Percentiles rank a stretch among this genome's conserved stretches.
Evolutionary conservation across 805 yeast genomes (phyloP).

Genomic region (Naumovozyma castellii): DNA sequence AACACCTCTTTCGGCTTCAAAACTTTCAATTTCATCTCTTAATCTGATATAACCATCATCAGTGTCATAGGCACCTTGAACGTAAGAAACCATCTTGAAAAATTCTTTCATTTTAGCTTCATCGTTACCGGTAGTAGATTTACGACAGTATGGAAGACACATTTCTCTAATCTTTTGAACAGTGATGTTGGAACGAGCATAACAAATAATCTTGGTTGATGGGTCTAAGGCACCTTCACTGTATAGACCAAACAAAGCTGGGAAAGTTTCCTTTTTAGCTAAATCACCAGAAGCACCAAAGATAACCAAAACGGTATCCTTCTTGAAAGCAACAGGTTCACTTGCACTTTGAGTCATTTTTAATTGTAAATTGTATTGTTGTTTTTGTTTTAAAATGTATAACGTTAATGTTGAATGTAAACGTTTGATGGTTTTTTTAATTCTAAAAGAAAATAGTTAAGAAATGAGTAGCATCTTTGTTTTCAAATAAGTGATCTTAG

Average conservation of each 20-base stretch:
- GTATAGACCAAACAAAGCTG: conserved; percentile 68
- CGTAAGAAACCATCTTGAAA: conserved; percentile 55
- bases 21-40: conserved; percentile 43
- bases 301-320: conserved; percentile 65
- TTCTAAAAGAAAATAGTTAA: too few species aligned
- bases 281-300: conserved; percentile 94
- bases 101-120: conserved; percentile 48
- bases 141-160: conserved; percentile 52
- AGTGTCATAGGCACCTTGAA: conserved; percentile 70
- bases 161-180: conserved; percentile 60
- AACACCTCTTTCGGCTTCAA: conserved; percentile 43
- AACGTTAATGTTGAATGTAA: too few species aligned
- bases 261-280: conserved; percentile 91
- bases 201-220: conserved; percentile 72
- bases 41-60: conserved; percentile 63
- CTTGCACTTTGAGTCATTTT: too few species aligned
- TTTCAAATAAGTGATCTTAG: too few species aligned
- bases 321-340: conserved; percentile 42
- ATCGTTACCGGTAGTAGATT: conserved; percentile 37
- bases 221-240: conserved; percentile 69
- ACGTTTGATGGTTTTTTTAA: too few species aligned
- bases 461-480: too few species aligned
- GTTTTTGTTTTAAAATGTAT: too few species aligned
- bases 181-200: conserved; percentile 74
- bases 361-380: too few species aligned